phyloP scores from a whole-genome alignment of 176 grass and related monocot genomes.

The Eremochloa ophiuroides region DNA sequence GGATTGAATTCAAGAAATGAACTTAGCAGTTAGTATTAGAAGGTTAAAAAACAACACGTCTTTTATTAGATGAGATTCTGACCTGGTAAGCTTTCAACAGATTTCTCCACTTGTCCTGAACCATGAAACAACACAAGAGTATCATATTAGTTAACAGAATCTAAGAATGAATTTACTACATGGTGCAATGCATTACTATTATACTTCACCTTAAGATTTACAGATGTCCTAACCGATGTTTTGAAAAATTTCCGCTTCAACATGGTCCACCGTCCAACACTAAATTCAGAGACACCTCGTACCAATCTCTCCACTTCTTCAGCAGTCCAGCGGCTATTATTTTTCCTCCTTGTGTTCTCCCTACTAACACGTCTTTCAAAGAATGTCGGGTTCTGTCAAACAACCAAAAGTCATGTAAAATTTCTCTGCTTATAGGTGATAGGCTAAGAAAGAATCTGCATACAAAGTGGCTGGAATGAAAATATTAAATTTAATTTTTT shows the following conservation, averaged over 20 bases:
- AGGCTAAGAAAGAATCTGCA: not conserved
- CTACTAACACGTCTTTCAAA: not conserved
- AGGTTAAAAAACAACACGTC: not conserved
- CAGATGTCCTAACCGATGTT: not conserved
- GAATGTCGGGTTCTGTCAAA: not conserved
- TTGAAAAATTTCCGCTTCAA: conserved; percentile 3
- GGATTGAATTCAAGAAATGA: not conserved
- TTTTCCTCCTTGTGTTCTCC: not conserved
- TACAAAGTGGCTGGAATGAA: not conserved
- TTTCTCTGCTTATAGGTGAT: not conserved
- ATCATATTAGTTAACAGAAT: not conserved
- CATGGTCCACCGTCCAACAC: not conserved
- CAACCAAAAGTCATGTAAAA: not conserved
- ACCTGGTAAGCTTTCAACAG: not conserved
- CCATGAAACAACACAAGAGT: not conserved
- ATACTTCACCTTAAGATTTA: conserved; percentile 19
- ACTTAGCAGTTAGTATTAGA: not conserved
- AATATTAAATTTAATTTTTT: not conserved
- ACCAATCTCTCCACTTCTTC: conserved; percentile 18
- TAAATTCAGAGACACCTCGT: not conserved
- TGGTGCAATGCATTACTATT: not conserved
- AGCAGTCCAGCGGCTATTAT: conserved; percentile 11
- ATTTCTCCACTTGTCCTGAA: conserved; percentile 35
- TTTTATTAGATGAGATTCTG: not conserved
- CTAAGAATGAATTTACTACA: not conserved